phyloP scores from a whole-genome alignment of 23 red algal genomes.

The Gracilariopsis chorda region DNA sequence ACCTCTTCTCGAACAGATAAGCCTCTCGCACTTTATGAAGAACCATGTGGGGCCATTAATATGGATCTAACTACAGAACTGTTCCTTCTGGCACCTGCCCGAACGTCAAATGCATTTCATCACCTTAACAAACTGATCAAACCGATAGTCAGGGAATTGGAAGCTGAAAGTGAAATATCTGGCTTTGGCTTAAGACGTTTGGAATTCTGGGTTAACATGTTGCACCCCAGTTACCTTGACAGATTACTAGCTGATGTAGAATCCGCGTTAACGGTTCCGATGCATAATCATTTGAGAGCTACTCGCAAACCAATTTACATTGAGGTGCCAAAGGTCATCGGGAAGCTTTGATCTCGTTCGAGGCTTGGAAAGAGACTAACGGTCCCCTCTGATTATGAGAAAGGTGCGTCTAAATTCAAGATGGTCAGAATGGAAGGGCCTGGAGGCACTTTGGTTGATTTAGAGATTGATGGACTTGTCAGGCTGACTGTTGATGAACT shows the following conservation, averaged over 20 bases:
- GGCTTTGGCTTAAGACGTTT: constrained; percentile 62
- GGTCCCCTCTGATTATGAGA: neutral
- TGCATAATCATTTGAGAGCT: too few relatives aligned
- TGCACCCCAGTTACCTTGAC: constrained; percentile 82
- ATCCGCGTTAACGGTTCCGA: constrained; percentile 28
- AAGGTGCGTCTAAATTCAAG: neutral
- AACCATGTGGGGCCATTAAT: constrained; percentile 25
- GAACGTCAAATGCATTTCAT: constrained; percentile 87
- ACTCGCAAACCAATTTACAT: too few relatives aligned
- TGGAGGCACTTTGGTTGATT: neutral
- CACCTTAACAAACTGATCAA: constrained; percentile 74
- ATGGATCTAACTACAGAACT: constrained; percentile 78
- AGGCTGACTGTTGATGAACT: neutral
- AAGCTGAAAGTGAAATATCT: constrained; percentile 41
- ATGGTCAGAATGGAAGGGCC: neutral
- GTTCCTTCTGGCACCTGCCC: constrained; percentile 75
- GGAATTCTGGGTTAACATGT: constrained; percentile 94
- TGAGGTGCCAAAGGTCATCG: constrained; percentile 49
- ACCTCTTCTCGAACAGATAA: constrained; percentile 64
- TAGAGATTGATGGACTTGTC: constrained; percentile 6
- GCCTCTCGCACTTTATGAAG: constrained; percentile 60
- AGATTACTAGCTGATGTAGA: constrained; percentile 56
- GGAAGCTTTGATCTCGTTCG: constrained; percentile 56
- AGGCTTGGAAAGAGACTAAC: neutral
- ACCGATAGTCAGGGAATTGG: constrained; percentile 60